Conservation (phyloP, 148 eudicot genomes). For the Vaccinium corymbosum region DNA sequence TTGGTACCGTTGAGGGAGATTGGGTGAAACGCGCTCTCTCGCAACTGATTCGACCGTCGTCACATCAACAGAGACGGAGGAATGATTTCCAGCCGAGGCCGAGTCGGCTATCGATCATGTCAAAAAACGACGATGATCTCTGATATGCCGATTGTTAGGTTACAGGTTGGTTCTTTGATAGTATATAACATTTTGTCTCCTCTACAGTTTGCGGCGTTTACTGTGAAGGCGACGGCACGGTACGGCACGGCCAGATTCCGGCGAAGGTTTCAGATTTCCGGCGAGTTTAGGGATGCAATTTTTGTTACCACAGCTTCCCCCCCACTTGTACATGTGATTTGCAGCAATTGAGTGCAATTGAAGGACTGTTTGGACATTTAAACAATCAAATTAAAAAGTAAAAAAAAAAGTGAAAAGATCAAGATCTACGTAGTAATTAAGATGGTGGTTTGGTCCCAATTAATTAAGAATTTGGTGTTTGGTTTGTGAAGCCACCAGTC, state of each 20-base stretch:
- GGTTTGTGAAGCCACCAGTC: constrained; percentile 14
- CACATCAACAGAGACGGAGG: constrained; percentile 47
- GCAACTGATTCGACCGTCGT: constrained; percentile 52
- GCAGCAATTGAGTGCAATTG: constrained; percentile 19
- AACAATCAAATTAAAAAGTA: not conserved
- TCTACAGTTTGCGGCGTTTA: not conserved
- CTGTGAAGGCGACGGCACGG: not conserved
- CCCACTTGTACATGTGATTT: constrained; percentile 20
- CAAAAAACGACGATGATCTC: constrained; percentile 29
- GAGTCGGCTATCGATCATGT: constrained; percentile 45
- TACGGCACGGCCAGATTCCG: not conserved
- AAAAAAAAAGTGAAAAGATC: not conserved
- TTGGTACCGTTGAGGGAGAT: constrained; percentile 56
- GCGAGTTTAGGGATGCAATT: not conserved
- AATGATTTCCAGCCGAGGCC: constrained; percentile 28
- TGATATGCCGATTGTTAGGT: constrained; percentile 2
- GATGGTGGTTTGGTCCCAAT: not conserved
- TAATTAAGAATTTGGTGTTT: constrained; percentile 1
- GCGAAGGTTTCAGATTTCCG: not conserved
- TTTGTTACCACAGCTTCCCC: not conserved
- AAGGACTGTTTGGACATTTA: constrained; percentile 20
- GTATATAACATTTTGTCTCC: not conserved
- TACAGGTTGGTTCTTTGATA: constrained; percentile 13
- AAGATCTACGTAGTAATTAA: not conserved
- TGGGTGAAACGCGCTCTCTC: constrained; percentile 45